Conservation (phyloP, 2,329 filamentous ascomycete species). For the Penicillium polonicum region DNA sequence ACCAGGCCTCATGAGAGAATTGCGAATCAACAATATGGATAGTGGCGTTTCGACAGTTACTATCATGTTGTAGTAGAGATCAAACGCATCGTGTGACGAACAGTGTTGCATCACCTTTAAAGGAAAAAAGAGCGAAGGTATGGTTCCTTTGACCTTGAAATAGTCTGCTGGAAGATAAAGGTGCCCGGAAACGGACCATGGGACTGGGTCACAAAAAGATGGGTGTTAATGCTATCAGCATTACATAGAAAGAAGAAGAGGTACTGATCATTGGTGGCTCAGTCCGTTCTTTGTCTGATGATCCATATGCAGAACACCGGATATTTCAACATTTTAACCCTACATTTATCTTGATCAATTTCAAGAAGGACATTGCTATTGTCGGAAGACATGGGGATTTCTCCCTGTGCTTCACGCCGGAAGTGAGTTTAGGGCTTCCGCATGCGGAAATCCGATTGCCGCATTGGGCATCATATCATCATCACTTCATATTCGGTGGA, state of each 20-base stretch:
- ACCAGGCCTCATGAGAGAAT: slow-evolving; percentile 14
- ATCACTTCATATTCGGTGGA: slow-evolving; percentile 19
- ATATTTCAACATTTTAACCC: slow-evolving; percentile 1
- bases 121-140: slow-evolving; percentile 8
- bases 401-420: slow-evolving; percentile 13
- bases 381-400: slow-evolving; percentile 5
- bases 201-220: slow-evolving; percentile 30
- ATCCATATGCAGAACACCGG: slow-evolving; percentile 20
- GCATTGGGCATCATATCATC: slow-evolving; percentile 27
- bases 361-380: slow-evolving; percentile 5
- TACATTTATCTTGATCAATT: slow-evolving; percentile 4
- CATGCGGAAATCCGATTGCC: slow-evolving; percentile 29
- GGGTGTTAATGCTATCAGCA: slow-evolving; percentile 32
- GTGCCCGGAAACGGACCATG: slow-evolving; percentile 32
- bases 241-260: slow-evolving; percentile 26
- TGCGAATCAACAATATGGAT: slow-evolving; percentile 15
- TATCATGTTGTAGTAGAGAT: slow-evolving; percentile 28
- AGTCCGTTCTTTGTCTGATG: slow-evolving; percentile 21
- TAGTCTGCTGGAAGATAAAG: slow-evolving; percentile 21
- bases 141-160: slow-evolving; percentile 34
- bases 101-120: slow-evolving; percentile 8
- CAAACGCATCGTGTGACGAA: slow-evolving; percentile 29
- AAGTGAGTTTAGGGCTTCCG: slow-evolving; percentile 22
- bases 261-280: slow-evolving; percentile 13
- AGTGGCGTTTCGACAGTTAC: slow-evolving; percentile 15